A percentile compares a stretch with the other conserved stretches of the same genome.
phyloP scores from a whole-genome alignment of 1,284 basidiomycete species.

The Austroboletus niveus region DNA sequence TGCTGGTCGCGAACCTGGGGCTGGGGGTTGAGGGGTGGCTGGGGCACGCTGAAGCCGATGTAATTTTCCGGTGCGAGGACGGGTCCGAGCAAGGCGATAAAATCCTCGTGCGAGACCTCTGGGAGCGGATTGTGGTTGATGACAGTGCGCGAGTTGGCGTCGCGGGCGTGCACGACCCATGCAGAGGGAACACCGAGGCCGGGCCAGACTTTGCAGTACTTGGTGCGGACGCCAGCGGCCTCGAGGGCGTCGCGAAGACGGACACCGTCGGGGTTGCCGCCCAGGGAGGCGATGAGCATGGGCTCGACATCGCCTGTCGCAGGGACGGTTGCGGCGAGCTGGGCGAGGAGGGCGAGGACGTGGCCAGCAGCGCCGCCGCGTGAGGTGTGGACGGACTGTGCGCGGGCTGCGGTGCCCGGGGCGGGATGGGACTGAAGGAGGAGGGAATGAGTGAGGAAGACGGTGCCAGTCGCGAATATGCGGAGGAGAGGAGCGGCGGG shows the following conservation, averaged over 20 bases:
- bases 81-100: constrained; percentile 72
- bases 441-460: constrained; percentile 73
- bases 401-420: constrained; percentile 58
- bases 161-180: constrained; percentile 78
- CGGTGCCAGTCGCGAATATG: constrained; percentile 72
- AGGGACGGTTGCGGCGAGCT: constrained; percentile 43
- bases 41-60: constrained; percentile 21
- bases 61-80: constrained; percentile 78
- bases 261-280: constrained; percentile 65
- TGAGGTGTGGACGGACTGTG: constrained; percentile 62
- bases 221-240: constrained; percentile 62
- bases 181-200: constrained; percentile 70
- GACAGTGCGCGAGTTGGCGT: constrained; percentile 61
- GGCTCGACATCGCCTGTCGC: constrained; percentile 50
- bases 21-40: constrained; percentile 16
- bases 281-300: constrained; percentile 69
- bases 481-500: constrained; percentile 35
- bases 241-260: constrained; percentile 65
- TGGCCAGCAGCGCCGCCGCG: constrained; percentile 71
- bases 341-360: constrained; percentile 67
- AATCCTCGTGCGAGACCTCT: constrained; percentile 81
- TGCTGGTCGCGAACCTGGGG: constrained; percentile 27
- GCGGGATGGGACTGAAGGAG: constrained; percentile 57
- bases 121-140: constrained; percentile 83
- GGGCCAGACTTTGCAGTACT: constrained; percentile 71